Conservation (phyloP, 495 filamentous ascomycete species). For the Penicillium verhagenii region DNA sequence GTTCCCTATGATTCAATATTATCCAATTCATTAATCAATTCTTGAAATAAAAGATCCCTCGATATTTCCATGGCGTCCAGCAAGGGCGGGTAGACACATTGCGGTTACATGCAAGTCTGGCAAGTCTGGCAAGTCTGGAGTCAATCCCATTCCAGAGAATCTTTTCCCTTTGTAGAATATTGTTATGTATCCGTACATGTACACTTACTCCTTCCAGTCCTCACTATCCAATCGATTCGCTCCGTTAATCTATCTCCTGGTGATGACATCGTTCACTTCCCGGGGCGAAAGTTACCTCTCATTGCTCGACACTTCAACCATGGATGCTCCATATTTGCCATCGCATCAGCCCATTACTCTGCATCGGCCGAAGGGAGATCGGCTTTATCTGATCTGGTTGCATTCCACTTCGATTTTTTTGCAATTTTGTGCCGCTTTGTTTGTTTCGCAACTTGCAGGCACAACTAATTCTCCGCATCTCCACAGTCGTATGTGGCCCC, state of each 20-base stretch:
- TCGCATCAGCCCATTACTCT: conserved; percentile 15
- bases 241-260: conserved; percentile 5
- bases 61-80: conserved; percentile 9
- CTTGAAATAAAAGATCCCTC: too few species aligned
- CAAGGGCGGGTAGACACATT: conserved; percentile 23
- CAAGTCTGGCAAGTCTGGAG: too few species aligned
- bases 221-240: neutral
- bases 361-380: conserved; percentile 14
- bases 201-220: too few species aligned
- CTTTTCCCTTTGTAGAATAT: neutral
- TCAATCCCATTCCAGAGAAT: conserved; percentile 19
- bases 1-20: too few species aligned
- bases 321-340: conserved; percentile 12
- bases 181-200: neutral
- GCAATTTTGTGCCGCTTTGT: neutral
- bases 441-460: too few species aligned
- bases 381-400: conserved; percentile 14
- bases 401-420: neutral
- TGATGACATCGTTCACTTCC: conserved; percentile 26
- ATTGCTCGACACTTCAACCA: conserved; percentile 11
- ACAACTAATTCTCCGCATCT: conserved; percentile 27
- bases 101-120: conserved; percentile 9
- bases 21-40: too few species aligned
- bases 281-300: conserved; percentile 3
- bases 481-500: conserved; percentile 12